Evolutionary conservation across 2,329 filamentous ascomycete genomes (phyloP).

Genomic region (Huntiella decipiens): DNA sequence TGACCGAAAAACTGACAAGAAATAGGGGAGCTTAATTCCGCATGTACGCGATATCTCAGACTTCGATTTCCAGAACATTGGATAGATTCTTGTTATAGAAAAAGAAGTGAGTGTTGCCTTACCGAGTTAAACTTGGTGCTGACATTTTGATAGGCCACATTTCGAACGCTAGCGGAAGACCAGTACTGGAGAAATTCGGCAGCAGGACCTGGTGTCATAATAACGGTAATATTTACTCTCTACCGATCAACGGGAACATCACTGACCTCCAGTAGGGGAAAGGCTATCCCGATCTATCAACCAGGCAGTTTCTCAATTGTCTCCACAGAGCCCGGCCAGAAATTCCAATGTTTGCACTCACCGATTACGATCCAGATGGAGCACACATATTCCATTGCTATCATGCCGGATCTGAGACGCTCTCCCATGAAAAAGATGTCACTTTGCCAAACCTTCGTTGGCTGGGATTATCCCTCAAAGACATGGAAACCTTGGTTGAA

Average conservation of each 20-base stretch:
- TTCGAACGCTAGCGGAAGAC: conserved; percentile 43
- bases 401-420: conserved; percentile 44
- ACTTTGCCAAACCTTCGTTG: conserved; percentile 35
- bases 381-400: conserved; percentile 57
- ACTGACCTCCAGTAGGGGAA: conserved; percentile 37
- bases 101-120: conserved; percentile 43
- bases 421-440: conserved; percentile 38
- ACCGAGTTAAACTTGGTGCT: conserved; percentile 11
- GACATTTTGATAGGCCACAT: conserved; percentile 43
- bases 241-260: neutral
- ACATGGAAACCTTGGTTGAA: conserved; percentile 18
- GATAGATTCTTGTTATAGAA: conserved; percentile 57
- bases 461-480: conserved; percentile 38
- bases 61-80: conserved; percentile 28
- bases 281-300: conserved; percentile 62
- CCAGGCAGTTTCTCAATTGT: conserved; percentile 41
- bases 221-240: conserved; percentile 35
- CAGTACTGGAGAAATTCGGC: conserved; percentile 31
- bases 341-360: conserved; percentile 41
- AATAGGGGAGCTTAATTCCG: conserved; percentile 43
- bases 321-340: conserved; percentile 28
- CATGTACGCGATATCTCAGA: conserved; percentile 26
- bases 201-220: conserved; percentile 39
- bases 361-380: conserved; percentile 64
- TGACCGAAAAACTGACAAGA: neutral